Evolutionary conservation across 352 stramenopile genomes (phyloP).

Genomic region (Phytophthora cactorum): DNA sequence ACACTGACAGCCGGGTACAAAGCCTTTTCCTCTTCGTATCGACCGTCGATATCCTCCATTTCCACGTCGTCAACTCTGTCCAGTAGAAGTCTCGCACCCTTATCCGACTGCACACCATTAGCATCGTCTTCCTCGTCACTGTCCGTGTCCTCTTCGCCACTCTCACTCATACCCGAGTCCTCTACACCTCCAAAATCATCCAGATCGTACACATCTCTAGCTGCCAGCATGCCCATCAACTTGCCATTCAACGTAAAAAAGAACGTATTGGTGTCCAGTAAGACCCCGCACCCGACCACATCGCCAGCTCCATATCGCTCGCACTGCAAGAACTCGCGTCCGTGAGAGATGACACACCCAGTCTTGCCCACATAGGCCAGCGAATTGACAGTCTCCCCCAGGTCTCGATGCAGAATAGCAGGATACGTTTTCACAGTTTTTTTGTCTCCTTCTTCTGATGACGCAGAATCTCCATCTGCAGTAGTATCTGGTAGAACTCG

Average conservation of each 20-base stretch:
- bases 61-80: conserved; percentile 20
- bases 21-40: conserved; percentile 27
- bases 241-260: conserved; percentile 77
- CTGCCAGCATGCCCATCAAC: conserved; percentile 51
- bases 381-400: conserved; percentile 46
- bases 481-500: conserved; percentile 21
- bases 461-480: conserved; percentile 10
- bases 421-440: conserved; percentile 14
- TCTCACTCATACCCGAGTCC: conserved; percentile 10
- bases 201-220: conserved; percentile 57
- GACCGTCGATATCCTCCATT: conserved; percentile 33
- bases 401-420: conserved; percentile 41
- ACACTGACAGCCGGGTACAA: conserved; percentile 58
- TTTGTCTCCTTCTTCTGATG: conserved; percentile 19
- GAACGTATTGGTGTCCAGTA: conserved; percentile 68
- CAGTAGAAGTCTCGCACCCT: neutral
- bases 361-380: conserved; percentile 67
- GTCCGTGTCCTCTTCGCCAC: conserved; percentile 7
- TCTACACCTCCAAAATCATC: conserved; percentile 43
- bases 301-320: conserved; percentile 59
- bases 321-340: conserved; percentile 53
- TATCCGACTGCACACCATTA: conserved; percentile 8
- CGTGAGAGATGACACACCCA: conserved; percentile 56
- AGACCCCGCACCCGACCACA: conserved; percentile 63
- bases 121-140: conserved; percentile 23